Percentiles rank a stretch among this genome's conserved stretches.
These are phyloP conservation scores for Solanum chacoense DNA, from an alignment of 305 asterid genomes.

Conservation along the genomic window DNA sequence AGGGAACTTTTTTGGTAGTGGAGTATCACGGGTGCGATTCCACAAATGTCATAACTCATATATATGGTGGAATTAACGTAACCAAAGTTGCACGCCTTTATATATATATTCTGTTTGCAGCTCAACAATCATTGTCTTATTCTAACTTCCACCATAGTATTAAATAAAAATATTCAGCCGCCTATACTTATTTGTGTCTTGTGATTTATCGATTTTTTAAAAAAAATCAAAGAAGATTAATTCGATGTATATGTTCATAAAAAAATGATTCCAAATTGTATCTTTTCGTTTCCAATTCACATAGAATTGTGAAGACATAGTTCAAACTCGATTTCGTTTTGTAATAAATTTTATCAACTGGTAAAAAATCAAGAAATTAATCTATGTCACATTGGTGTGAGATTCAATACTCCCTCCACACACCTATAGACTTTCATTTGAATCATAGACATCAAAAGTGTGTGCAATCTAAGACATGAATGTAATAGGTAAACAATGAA, in stretches of 20 bases:
- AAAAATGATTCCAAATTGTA: neutral
- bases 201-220: neutral
- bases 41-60: neutral
- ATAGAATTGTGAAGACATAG: neutral
- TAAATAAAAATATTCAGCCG: neutral
- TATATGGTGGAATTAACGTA: neutral
- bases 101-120: neutral
- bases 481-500: neutral
- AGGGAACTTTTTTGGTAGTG: neutral
- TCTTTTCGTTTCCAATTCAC: neutral
- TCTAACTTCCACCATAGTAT: neutral
- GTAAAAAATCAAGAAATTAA: neutral
- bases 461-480: neutral
- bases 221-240: neutral
- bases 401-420: neutral
- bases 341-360: neutral
- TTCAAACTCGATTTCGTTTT: neutral
- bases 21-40: conserved; percentile 3
- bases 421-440: neutral
- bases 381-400: neutral
- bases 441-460: neutral
- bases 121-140: neutral
- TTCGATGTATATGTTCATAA: neutral
- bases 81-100: conserved; percentile 2
- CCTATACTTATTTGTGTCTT: neutral